Evolutionary conservation across 2,329 filamentous ascomycete genomes (phyloP).

Genomic region (Sclerotinia sclerotiorum): DNA sequence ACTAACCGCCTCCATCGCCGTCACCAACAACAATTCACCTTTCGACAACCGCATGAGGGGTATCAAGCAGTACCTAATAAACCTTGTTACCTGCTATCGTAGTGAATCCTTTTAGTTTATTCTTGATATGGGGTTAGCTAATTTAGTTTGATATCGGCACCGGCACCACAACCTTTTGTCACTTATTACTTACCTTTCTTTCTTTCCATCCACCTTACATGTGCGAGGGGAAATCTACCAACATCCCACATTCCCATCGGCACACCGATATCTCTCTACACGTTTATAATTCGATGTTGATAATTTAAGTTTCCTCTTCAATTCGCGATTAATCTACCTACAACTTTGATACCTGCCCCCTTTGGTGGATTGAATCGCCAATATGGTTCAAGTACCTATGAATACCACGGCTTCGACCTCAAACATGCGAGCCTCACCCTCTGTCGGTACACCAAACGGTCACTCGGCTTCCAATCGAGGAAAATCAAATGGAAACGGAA

Average conservation of each 20-base stretch:
- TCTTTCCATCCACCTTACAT: background rate
- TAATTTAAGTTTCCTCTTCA: constrained; percentile 25
- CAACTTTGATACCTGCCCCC: background rate
- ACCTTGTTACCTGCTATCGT: background rate
- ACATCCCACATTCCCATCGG: background rate
- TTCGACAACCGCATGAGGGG: background rate
- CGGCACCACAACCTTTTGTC: background rate
- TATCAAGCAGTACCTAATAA: background rate
- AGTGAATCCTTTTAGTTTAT: background rate
- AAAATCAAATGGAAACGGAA: constrained; percentile 36
- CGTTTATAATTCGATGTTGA: constrained; percentile 34
- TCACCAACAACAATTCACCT: background rate
- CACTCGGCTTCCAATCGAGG: constrained; percentile 33
- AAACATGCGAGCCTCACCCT: constrained; percentile 35
- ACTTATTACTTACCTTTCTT: background rate
- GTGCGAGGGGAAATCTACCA: background rate
- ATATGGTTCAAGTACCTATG: constrained; percentile 41
- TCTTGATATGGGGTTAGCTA: constrained; percentile 2
- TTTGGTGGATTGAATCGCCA: constrained; percentile 24
- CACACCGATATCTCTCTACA: background rate
- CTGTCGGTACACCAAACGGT: constrained; percentile 33
- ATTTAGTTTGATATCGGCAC: constrained; percentile 3
- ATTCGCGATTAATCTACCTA: constrained; percentile 7
- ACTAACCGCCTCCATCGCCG: background rate
- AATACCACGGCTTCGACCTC: constrained; percentile 35